A percentile compares a stretch with the other conserved stretches of the same genome.
These are phyloP conservation scores for Candida tetrigidarum DNA, from an alignment of 1,139 yeast genomes.

Conservation along the genomic window DNA sequence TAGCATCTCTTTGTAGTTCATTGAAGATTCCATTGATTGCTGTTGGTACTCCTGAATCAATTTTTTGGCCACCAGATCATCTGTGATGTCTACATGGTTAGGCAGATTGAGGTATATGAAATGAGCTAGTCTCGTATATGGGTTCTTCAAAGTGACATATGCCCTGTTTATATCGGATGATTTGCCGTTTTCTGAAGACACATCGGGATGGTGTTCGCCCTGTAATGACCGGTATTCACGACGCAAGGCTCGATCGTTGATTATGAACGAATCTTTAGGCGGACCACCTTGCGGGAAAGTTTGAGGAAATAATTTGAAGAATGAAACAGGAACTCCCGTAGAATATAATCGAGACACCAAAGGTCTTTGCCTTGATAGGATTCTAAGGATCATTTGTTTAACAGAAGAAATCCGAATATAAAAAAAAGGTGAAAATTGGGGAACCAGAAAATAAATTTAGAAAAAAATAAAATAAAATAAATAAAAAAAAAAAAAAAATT, in stretches of 20 bases:
- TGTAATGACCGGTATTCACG: conserved; percentile 78
- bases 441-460: not conserved
- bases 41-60: conserved; percentile 39
- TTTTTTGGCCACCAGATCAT: conserved; percentile 43
- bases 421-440: not conserved
- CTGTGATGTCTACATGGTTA: conserved; percentile 41
- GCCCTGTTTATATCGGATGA: conserved; percentile 74
- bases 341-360: conserved; percentile 5
- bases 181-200: conserved; percentile 23
- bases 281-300: conserved; percentile 75
- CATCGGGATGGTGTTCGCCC: conserved; percentile 81
- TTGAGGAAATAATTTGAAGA: conserved; percentile 71
- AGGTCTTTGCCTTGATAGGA: not conserved
- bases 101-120: conserved; percentile 42
- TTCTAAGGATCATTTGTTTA: conserved; percentile 2
- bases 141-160: conserved; percentile 68
- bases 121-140: conserved; percentile 61
- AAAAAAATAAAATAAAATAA: too few relatives aligned
- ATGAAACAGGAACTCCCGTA: conserved; percentile 26
- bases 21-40: conserved; percentile 31
- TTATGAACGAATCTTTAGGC: conserved; percentile 60
- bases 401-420: too few relatives aligned
- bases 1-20: conserved; percentile 59
- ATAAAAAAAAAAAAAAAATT: not conserved
- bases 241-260: conserved; percentile 60